Evolutionary conservation across 805 yeast genomes (phyloP), one percentile per base, ranked within the genome.

Genomic region (Candida vaughaniae): DNA sequence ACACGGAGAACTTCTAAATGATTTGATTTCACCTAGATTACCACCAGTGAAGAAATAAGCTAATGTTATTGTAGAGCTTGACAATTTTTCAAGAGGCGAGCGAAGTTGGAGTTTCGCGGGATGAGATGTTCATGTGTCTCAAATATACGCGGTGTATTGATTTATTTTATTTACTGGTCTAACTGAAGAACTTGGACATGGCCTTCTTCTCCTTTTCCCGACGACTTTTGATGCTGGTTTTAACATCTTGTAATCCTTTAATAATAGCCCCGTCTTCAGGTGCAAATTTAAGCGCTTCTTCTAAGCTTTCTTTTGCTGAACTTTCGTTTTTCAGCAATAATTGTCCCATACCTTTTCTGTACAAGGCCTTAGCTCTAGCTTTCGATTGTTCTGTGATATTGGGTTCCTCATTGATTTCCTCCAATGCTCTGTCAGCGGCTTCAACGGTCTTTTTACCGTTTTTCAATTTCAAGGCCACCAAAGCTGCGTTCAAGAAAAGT

Each of bases 291-390:
- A 77, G 60, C 0, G 97, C 96, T 42, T 70, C 66, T 46, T 79
- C 76, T 39, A 89, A 73, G 43, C 82, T 83, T 9, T 58, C 62
- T 34, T 82, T 64, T 0, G 96, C 95, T 39, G 69, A 74, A 20
- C 82, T 91, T 36, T 79, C 82, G 53, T 85, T 81, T 53, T 82
- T 82, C 16, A 71, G 64, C 6, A 74, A 61, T 42, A 77, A 60
- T 51, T 79, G 73, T 1, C 93, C 96, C 53, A 75, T 66, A 25
- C 95, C 96, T 59, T 91, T 80, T 58, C 98, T 81, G 68, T 81
- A 90, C 29, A 77, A 65, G 0, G 96, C 97, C 67, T 90, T 90
- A 12, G 95, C 87, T 56, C 75, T 76, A 16, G 88, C 79, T 44
- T 80, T 75, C 8, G 10, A 16, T 17, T 22, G 28, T 12, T 35